Base-by-base conservation (phyloP, 1,284 basidiomycete species). In the Ceratobasidium sp. region DNA sequence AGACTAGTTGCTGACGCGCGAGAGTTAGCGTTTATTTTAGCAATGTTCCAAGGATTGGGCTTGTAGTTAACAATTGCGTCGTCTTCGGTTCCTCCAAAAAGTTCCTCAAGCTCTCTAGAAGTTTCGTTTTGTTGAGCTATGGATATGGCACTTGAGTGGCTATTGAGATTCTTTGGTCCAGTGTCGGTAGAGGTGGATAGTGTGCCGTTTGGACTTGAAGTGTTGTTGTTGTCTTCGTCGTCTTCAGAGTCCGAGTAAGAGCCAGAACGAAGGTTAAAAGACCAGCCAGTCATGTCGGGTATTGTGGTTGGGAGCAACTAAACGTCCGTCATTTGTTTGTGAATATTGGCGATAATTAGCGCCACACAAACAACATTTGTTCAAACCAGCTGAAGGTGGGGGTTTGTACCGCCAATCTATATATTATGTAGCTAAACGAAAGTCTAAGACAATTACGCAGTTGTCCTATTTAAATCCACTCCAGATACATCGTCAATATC, bases 31-130 rank as follows among this genome's bases (percentile, higher is more conserved):
- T 72, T 72, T 4, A 72, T 60, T 31, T 72, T 72, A 19, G 69
- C 69, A 24, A 62, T 72, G 24, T 22, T 72, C 69, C 69, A 72
- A 22, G 69, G 69, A 29, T 72, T 72, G 14, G 69, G 56, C 29
- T 62, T 72, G 56, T 72, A 62, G 44, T 22, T n/a, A 3, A 60
- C 57, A 14, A 47, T 31, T 14, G 22, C 44, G 8, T 72, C 69
- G 8, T 33, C 56, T 22, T 72, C 31, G 11, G 15, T 15, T 14
- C 56, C 24, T 22, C 69, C 69, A 27, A 72, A 72, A 1, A 72
- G 57, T 33, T 62, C 47, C 29, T 44, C 44, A 14, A 72, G 69
- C 36, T 60, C 57, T 22, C 62, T 48, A 1, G 44, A 44, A 24
- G 27, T 17, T 4, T 31, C 22, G 22, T 24, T 29, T 31, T 56